Percentiles rank a stretch among this genome's conserved stretches.
phyloP scores from a whole-genome alignment of 768 basidiomycete genomes.

The Mycena alexandri region DNA sequence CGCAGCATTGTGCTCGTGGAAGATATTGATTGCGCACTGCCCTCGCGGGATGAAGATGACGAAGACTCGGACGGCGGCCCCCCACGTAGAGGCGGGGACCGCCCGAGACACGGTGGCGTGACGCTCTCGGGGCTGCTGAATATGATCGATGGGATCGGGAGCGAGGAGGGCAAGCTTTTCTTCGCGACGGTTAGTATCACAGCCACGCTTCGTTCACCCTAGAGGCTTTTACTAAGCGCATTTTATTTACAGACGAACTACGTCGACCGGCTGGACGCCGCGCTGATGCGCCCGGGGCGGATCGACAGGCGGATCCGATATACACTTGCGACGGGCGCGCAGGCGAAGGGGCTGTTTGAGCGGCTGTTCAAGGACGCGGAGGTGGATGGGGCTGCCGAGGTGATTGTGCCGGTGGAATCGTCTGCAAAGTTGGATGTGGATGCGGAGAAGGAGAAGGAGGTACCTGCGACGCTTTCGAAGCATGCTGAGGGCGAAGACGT shows the following conservation, averaged over 20 bases:
- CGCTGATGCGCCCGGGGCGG: slow-evolving; percentile 68
- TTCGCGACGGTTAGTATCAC: slow-evolving; percentile 64
- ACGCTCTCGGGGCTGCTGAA: slow-evolving; percentile 72
- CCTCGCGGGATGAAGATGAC: slow-evolving; percentile 59
- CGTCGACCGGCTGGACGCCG: slow-evolving; percentile 67
- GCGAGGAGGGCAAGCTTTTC: slow-evolving; percentile 72
- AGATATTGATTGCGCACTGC: slow-evolving; percentile 56
- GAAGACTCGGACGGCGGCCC: slow-evolving; percentile 45
- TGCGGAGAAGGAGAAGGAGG: slow-evolving; percentile 11
- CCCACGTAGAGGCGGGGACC: slow-evolving; percentile 32
- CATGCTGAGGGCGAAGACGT: too few species aligned
- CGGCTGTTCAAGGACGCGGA: slow-evolving; percentile 55
- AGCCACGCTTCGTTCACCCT: neutral
- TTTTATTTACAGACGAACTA: slow-evolving; percentile 60
- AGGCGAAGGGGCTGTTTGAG: slow-evolving; percentile 63
- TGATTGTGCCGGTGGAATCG: slow-evolving; percentile 14
- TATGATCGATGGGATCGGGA: slow-evolving; percentile 70
- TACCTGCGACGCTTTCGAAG: too few species aligned
- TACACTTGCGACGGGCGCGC: slow-evolving; percentile 60
- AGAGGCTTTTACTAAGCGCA: neutral
- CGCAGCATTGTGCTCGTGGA: slow-evolving; percentile 53
- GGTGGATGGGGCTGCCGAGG: slow-evolving; percentile 12
- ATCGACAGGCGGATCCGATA: slow-evolving; percentile 69
- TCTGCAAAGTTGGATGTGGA: neutral
- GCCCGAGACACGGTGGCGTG: slow-evolving; percentile 49